These are phyloP conservation scores for Pseudozyma flocculosa DNA, from an alignment of 1,284 basidiomycete species.

Conservation along the genomic window DNA sequence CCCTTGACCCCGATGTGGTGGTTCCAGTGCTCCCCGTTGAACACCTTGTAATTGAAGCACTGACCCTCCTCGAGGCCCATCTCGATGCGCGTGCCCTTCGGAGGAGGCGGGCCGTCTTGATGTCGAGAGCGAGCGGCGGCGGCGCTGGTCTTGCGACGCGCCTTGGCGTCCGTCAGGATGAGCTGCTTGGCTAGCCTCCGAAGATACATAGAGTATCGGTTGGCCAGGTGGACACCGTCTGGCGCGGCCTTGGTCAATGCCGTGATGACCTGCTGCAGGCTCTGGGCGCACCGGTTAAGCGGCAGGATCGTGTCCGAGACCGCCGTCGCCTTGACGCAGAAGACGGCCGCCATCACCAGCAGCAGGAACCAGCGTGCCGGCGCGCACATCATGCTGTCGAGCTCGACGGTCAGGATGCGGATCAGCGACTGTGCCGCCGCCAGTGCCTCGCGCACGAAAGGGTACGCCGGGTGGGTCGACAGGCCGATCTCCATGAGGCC, in stretches of 20 bases:
- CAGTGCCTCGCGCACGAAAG: slow-evolving; percentile 37
- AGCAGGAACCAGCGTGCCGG: slow-evolving; percentile 41
- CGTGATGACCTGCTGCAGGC: slow-evolving; percentile 36
- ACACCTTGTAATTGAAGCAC: no score
- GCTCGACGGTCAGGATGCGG: slow-evolving; percentile 33
- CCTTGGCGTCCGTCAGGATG: slow-evolving; percentile 32
- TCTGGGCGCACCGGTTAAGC: slow-evolving; percentile 31
- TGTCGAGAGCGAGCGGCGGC: no score
- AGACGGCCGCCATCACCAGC: slow-evolving; percentile 39
- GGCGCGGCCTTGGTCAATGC: slow-evolving; percentile 28
- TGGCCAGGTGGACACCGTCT: slow-evolving; percentile 34
- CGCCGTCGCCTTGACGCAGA: slow-evolving; percentile 39
- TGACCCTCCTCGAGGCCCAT: background rate
- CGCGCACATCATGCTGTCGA: slow-evolving; percentile 41
- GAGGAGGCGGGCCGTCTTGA: background rate
- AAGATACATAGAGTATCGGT: slow-evolving; percentile 33
- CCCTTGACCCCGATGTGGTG: no score
- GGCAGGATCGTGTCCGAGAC: slow-evolving; percentile 37
- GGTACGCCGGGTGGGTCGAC: slow-evolving; percentile 37
- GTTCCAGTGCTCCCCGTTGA: no score
- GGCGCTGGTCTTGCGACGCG: background rate
- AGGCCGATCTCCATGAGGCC: slow-evolving; percentile 24
- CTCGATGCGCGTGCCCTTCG: background rate
- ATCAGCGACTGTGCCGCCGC: slow-evolving; percentile 41
- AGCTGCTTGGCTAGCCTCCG: slow-evolving; percentile 36